These are phyloP conservation scores for Klebsormidium nitens DNA, from an alignment of 139 green algal genomes.

Conservation along the genomic window DNA sequence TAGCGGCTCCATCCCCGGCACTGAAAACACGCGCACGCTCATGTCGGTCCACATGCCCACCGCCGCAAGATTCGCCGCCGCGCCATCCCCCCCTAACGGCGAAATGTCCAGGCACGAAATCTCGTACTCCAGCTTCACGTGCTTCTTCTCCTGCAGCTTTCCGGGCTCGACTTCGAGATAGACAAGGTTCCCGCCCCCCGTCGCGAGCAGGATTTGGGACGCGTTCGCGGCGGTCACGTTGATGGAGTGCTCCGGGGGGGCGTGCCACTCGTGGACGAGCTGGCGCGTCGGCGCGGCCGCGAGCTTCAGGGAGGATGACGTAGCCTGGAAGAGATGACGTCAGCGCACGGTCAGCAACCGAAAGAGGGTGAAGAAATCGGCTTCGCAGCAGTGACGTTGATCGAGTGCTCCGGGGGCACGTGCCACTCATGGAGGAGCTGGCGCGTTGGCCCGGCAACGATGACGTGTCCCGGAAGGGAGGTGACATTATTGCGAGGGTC, in stretches of 20 bases:
- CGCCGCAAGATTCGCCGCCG: slow-evolving; percentile 32
- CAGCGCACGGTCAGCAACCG: too few species aligned
- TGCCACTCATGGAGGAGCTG: too few species aligned
- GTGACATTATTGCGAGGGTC: too few species aligned
- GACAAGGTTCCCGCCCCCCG: slow-evolving; percentile 59
- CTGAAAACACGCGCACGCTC: slow-evolving; percentile 41
- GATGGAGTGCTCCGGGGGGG: slow-evolving; percentile 46
- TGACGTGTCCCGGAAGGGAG: too few species aligned
- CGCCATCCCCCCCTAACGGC: slow-evolving; percentile 40
- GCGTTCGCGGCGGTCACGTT: slow-evolving; percentile 68
- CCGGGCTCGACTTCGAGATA: slow-evolving; percentile 59
- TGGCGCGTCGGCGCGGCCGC: slow-evolving; percentile 26
- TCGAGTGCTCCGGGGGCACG: too few species aligned
- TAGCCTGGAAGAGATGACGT: too few species aligned
- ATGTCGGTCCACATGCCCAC: slow-evolving; percentile 65
- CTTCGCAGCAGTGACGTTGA: too few species aligned
- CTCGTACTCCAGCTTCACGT: slow-evolving; percentile 61
- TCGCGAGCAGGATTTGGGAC: slow-evolving; percentile 67
- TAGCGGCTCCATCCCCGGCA: slow-evolving; percentile 48
- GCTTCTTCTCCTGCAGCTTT: slow-evolving; percentile 48
- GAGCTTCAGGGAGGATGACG: slow-evolving; percentile 12
- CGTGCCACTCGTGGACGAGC: slow-evolving; percentile 58
- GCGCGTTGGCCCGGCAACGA: too few species aligned
- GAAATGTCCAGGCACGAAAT: slow-evolving; percentile 87
- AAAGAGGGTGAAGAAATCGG: too few species aligned